These are phyloP conservation scores for Tetrapisispora iriomotensis DNA, from an alignment of 805 yeast genomes.

Conservation along the genomic window DNA sequence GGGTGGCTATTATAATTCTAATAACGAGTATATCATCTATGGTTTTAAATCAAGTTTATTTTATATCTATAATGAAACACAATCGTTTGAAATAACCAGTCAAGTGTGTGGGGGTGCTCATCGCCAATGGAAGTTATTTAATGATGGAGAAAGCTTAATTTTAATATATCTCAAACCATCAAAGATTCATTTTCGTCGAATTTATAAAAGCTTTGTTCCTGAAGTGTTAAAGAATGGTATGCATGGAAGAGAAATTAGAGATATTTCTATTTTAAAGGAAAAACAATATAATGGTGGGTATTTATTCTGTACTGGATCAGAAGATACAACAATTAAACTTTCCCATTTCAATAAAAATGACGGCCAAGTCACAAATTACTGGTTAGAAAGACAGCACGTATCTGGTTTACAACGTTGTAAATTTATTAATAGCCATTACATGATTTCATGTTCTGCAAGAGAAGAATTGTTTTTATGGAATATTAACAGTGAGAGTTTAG, in stretches of 20 bases:
- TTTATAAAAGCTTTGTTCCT: conserved; percentile 20
- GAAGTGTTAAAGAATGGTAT: conserved; percentile 47
- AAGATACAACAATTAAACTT: conserved; percentile 73
- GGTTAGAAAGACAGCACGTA: conserved; percentile 71
- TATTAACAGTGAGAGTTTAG: conserved; percentile 30
- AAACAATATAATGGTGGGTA: conserved; percentile 27
- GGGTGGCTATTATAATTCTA: conserved; percentile 44
- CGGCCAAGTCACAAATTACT: conserved; percentile 39
- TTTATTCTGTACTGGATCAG: conserved; percentile 69
- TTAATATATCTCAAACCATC: conserved; percentile 55
- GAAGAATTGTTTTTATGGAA: conserved; percentile 86
- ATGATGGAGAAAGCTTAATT: conserved; percentile 27
- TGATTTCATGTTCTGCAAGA: conserved; percentile 63
- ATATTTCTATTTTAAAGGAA: conserved; percentile 42
- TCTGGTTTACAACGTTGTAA: conserved; percentile 78
- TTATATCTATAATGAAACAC: conserved; percentile 73
- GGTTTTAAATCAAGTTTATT: conserved; percentile 80
- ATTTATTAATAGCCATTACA: conserved; percentile 41
- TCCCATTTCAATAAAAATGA: conserved; percentile 28
- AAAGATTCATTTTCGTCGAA: conserved; percentile 33
- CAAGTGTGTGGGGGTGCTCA: conserved; percentile 89
- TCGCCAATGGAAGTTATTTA: conserved; percentile 60
- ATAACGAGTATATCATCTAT: conserved; percentile 47
- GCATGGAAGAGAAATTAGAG: conserved; percentile 89
- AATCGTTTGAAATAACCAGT: conserved; percentile 56